Base-by-base conservation (phyloP, 371 early-diverging fungal genomes). In the Haplosporangium sp. region DNA sequence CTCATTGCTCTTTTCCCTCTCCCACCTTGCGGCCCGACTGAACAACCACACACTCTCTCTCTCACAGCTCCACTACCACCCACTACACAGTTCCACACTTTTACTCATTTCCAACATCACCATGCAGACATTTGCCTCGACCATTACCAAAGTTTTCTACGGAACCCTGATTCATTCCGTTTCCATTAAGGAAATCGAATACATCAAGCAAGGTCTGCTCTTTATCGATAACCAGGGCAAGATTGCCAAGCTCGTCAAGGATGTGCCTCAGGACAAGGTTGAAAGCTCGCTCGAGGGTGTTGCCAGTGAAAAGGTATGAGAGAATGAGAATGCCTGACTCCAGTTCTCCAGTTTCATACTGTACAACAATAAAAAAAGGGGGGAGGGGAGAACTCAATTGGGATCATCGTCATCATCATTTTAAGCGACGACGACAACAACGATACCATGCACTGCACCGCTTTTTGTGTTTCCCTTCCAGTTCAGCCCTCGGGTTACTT, bases 141-240 rank as follows among this genome's bases (percentile, higher is more conserved):
- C 58, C 43, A 57, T 57, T 52, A 51, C 60, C 50, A 79, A 73
- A 45, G 81, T 91, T 40, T 90, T 84, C 76, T 83, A 89, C 53
- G 94, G 93, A 16, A 89, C 91, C 11, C 62, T 93, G 40, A 82
- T 92, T 61, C 94, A 95, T 74, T 89, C 93, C 5, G 55, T 86
- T 7, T 84, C 89, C n/a, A 71, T 89, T 1, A 65, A 69, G 7
- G 79, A 90, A 7, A 73, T 95, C 9, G 90, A 91, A 38, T 83
- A 88, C 52, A 67, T 91, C 16, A 58, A 63, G 1, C 71, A 85
- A 46, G 89, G 86, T 20, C 82, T 90, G 7, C 51, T 94, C 20
- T 87, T 90, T 23, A 85, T 95, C 9, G 64, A 82, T 18, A 55
- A 16, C 40, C 63, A 66, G 11, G 93, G 94, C 45, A 73, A 67